These are phyloP conservation scores for Xylaria bambusicola DNA, from an alignment of 495 filamentous ascomycete species.

Conservation along the genomic window DNA sequence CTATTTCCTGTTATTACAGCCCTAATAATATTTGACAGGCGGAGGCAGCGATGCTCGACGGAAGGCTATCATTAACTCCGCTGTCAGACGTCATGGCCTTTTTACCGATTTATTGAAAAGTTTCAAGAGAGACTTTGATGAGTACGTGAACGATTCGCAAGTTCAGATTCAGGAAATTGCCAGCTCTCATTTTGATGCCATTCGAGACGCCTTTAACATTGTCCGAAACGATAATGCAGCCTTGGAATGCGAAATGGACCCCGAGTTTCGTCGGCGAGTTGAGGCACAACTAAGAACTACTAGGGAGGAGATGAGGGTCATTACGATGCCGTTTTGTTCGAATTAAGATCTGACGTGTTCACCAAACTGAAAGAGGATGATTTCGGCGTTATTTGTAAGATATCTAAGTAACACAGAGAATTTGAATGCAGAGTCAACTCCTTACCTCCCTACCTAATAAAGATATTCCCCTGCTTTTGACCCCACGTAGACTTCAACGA, in stretches of 20 bases:
- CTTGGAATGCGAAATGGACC: slow-evolving; percentile 37
- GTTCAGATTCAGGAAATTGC: slow-evolving; percentile 20
- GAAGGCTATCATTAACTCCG: slow-evolving; percentile 34
- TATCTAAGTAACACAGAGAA: too few relatives aligned
- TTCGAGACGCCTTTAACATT: slow-evolving; percentile 33
- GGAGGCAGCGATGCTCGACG: slow-evolving; percentile 30
- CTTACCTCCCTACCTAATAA: too few relatives aligned
- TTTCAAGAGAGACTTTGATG: slow-evolving; percentile 25
- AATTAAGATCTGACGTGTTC: too few relatives aligned
- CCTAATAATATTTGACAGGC: slow-evolving; percentile 27
- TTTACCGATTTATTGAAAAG: slow-evolving; percentile 28
- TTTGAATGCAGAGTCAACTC: too few relatives aligned
- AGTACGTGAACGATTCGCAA: slow-evolving; percentile 25
- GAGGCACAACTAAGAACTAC: slow-evolving; percentile 18
- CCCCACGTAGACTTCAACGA: too few relatives aligned
- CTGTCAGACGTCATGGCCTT: slow-evolving; percentile 19
- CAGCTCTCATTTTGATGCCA: slow-evolving; percentile 22
- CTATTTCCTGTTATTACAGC: too few relatives aligned
- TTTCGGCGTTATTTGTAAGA: too few relatives aligned
- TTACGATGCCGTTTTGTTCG: neutral
- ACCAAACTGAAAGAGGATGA: too few relatives aligned
- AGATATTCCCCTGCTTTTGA: too few relatives aligned
- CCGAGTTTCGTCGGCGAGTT: slow-evolving; percentile 33
- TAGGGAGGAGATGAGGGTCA: slow-evolving; percentile 8
- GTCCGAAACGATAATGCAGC: slow-evolving; percentile 36